Conservation (phyloP, 2,329 filamentous ascomycete genomes). For the Colletotrichum gloeosporioides region DNA sequence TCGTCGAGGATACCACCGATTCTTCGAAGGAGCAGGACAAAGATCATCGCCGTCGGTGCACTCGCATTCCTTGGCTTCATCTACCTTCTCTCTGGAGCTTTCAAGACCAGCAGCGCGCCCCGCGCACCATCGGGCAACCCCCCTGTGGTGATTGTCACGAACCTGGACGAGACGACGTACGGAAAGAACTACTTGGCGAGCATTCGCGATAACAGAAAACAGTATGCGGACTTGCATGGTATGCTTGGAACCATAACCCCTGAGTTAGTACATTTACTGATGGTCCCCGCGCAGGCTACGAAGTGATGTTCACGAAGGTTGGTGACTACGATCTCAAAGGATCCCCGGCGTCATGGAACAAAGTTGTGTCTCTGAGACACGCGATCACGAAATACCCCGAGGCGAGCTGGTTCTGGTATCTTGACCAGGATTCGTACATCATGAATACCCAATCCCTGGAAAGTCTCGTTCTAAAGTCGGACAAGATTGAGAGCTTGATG, state of each 20-base stretch:
- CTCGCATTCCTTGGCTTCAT: constrained; percentile 63
- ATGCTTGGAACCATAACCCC: constrained; percentile 34
- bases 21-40: constrained; percentile 67
- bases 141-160: constrained; percentile 81
- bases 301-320: constrained; percentile 80
- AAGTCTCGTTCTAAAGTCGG: constrained; percentile 70
- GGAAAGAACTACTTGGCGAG: constrained; percentile 72
- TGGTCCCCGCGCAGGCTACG: constrained; percentile 69
- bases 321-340: constrained; percentile 75
- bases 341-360: constrained; percentile 71
- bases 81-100: constrained; percentile 57
- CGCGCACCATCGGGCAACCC: constrained; percentile 58
- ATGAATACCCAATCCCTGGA: constrained; percentile 82
- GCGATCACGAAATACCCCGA: constrained; percentile 82
- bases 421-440: constrained; percentile 85
- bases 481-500: constrained; percentile 78
- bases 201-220: constrained; percentile 81
- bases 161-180: constrained; percentile 72
- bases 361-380: constrained; percentile 86
- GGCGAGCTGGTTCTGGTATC: constrained; percentile 83
- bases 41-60: constrained; percentile 59
- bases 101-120: constrained; percentile 10
- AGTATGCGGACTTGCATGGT: constrained; percentile 90
- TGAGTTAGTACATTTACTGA: constrained; percentile 13
- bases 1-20: constrained; percentile 53